phyloP scores from a whole-genome alignment of 768 basidiomycete species.

The Termitomyces sp. region DNA sequence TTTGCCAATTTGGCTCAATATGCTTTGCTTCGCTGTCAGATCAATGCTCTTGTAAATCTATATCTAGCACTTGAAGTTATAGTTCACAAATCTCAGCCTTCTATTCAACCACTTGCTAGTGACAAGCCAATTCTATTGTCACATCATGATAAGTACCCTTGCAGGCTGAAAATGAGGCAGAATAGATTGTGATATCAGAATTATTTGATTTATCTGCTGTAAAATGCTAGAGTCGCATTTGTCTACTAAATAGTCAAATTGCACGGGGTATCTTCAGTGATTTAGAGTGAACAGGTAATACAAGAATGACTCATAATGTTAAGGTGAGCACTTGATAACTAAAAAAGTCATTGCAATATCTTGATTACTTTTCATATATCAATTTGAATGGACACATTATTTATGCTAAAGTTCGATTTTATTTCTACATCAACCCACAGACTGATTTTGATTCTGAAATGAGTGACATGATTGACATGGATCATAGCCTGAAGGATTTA shows the following conservation, averaged over 20 bases:
- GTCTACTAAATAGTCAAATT: constrained; percentile 19
- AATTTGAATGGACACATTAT: neutral
- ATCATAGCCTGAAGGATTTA: neutral
- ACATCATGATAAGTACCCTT: neutral
- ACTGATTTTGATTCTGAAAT: no score
- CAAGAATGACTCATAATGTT: neutral
- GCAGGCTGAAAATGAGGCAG: neutral
- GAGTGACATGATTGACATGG: no score
- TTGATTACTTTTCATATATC: neutral
- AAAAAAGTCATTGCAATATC: neutral
- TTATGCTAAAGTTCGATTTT: neutral
- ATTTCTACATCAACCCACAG: neutral
- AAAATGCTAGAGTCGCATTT: constrained; percentile 11
- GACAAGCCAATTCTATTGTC: neutral
- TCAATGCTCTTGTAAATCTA: neutral
- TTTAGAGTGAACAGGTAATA: neutral
- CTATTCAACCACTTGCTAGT: neutral
- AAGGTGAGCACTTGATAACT: neutral
- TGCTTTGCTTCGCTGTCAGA: constrained; percentile 14
- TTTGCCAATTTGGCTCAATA: constrained; percentile 20
- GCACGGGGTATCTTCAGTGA: neutral
- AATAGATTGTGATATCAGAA: neutral
- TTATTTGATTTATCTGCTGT: neutral
- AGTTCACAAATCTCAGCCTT: neutral
- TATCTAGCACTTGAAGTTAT: neutral